Conservation (phyloP, 2,329 filamentous ascomycete species). For the Ophiostoma perfectum region DNA sequence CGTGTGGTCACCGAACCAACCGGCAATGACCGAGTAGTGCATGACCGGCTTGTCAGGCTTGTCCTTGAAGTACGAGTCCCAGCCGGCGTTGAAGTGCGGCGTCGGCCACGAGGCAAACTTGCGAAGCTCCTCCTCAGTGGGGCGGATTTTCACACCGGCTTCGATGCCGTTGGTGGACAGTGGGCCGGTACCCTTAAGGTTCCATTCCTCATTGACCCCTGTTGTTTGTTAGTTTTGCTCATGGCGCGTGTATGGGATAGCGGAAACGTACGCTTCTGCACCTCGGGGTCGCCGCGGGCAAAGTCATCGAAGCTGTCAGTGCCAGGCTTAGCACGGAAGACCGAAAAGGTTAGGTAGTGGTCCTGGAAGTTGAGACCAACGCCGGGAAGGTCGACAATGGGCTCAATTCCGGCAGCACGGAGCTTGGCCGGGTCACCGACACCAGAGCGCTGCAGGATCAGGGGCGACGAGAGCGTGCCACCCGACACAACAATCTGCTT, state of each 20-base stretch:
- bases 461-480: slow-evolving; percentile 66
- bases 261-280: slow-evolving; percentile 53
- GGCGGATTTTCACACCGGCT: slow-evolving; percentile 71
- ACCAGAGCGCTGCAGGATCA: slow-evolving; percentile 70
- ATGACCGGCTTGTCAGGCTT: slow-evolving; percentile 83
- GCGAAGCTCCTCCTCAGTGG: slow-evolving; percentile 60
- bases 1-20: slow-evolving; percentile 59
- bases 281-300: slow-evolving; percentile 63
- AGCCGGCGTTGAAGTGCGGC: slow-evolving; percentile 66
- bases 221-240: slow-evolving; percentile 15
- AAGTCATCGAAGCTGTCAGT: slow-evolving; percentile 79
- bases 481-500: slow-evolving; percentile 70
- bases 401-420: slow-evolving; percentile 60
- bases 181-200: slow-evolving; percentile 71
- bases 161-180: slow-evolving; percentile 75
- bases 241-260: not conserved
- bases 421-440: slow-evolving; percentile 70
- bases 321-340: slow-evolving; percentile 66
- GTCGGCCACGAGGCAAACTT: slow-evolving; percentile 69
- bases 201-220: slow-evolving; percentile 71
- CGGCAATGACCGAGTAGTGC: slow-evolving; percentile 74
- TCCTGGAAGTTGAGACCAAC: slow-evolving; percentile 74
- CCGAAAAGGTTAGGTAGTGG: slow-evolving; percentile 66
- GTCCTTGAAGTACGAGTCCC: slow-evolving; percentile 77
- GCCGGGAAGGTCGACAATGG: slow-evolving; percentile 64